Conservation (phyloP, 345 rosid genomes). For the Citrus mangshanensis region DNA sequence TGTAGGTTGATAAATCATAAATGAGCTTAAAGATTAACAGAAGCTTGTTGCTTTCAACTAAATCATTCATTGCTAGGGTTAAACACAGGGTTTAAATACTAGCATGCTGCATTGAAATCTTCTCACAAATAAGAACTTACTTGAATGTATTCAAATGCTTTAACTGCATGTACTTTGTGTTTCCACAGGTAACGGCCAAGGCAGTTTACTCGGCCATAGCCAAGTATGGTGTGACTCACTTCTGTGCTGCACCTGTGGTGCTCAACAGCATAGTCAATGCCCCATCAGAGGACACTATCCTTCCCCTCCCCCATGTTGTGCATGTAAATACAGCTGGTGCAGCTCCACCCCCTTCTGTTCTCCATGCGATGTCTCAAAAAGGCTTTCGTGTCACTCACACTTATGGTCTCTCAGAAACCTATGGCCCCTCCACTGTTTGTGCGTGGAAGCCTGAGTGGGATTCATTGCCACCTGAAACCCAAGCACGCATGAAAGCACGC, state of each 20-base stretch:
- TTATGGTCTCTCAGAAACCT: constrained; percentile 94
- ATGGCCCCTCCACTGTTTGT: constrained; percentile 80
- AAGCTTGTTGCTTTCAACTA: background rate
- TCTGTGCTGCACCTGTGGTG: constrained; percentile 92
- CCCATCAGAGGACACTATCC: constrained; percentile 63
- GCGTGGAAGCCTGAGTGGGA: constrained; percentile 99
- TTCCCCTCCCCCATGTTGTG: constrained; percentile 77
- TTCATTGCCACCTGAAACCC: constrained; percentile 59
- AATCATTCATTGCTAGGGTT: background rate
- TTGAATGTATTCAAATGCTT: background rate
- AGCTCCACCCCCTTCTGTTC: constrained; percentile 84
- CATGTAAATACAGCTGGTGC: constrained; percentile 93
- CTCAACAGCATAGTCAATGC: constrained; percentile 83
- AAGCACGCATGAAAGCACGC: constrained; percentile 87
- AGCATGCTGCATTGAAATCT: background rate
- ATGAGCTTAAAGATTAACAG: background rate
- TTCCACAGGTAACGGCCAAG: constrained; percentile 69
- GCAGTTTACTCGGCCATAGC: constrained; percentile 82
- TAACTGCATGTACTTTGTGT: background rate
- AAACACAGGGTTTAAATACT: background rate
- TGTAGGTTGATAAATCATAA: background rate
- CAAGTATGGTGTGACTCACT: constrained; percentile 69
- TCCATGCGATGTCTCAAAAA: constrained; percentile 63
- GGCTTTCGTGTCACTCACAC: constrained; percentile 87
- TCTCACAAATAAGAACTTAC: background rate